Evolutionary conservation across 2,329 filamentous ascomycete genomes (phyloP).

Genomic region (Fragosphaeria purpurea): DNA sequence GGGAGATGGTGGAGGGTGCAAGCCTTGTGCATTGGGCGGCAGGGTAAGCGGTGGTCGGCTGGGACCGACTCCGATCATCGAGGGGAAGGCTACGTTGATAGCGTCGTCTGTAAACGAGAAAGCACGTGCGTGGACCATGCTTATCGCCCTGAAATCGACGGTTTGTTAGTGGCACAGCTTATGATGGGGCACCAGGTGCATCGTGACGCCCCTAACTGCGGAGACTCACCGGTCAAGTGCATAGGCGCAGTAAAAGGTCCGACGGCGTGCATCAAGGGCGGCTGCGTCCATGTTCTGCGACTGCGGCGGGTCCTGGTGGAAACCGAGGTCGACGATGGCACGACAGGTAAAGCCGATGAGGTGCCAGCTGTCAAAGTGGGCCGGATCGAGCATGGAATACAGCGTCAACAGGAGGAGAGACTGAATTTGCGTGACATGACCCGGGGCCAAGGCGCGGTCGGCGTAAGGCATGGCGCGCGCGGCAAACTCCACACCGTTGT

Average conservation of each 20-base stretch:
- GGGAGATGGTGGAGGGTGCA: constrained; percentile 30
- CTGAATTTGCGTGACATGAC: constrained; percentile 76
- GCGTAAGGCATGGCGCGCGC: constrained; percentile 62
- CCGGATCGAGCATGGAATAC: constrained; percentile 82
- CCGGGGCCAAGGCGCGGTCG: constrained; percentile 75
- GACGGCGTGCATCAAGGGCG: constrained; percentile 65
- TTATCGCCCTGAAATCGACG: constrained; percentile 55
- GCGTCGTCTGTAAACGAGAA: constrained; percentile 94
- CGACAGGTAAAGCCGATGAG: constrained; percentile 83
- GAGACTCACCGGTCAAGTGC: constrained; percentile 65
- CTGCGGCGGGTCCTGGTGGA: constrained; percentile 80
- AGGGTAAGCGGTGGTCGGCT: not conserved
- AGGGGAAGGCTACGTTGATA: constrained; percentile 68
- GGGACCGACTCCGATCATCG: constrained; percentile 22
- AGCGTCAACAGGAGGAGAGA: constrained; percentile 77
- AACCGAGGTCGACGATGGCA: constrained; percentile 78
- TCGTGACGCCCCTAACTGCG: no score
- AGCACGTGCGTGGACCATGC: constrained; percentile 74
- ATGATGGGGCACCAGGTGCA: not conserved
- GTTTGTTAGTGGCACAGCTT: not conserved
- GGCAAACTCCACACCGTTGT: constrained; percentile 45
- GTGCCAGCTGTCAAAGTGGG: constrained; percentile 90
- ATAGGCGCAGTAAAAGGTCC: constrained; percentile 86
- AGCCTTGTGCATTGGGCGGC: not conserved
- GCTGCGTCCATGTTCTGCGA: constrained; percentile 57